Evolutionary conservation across 768 basidiomycete genomes (phyloP), one percentile per base, ranked within the genome.

Genomic region (Tulasnella sp.): DNA sequence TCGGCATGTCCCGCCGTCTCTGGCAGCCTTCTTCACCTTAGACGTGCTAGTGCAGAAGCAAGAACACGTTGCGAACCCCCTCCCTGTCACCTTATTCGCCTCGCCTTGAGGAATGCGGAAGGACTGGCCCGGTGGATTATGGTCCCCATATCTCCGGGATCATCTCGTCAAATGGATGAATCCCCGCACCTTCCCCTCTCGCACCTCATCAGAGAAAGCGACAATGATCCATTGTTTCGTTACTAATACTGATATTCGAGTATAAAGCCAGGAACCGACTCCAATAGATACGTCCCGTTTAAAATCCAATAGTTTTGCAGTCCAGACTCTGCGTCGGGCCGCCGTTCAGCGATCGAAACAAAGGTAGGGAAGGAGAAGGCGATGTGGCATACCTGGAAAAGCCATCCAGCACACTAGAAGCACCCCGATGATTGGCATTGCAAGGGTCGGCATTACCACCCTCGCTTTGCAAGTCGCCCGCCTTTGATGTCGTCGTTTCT

Each of bases 401-500:
- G 14, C 31, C 22, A 15, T 64, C 14, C 25, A 64, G 31, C 29
- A 29, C 49, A 49, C 58, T 64, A 34, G 58, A 64, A 64, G 58
- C 58, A 34, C 29, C 31, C 58, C 31, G 31, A 64, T 64, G 58
- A 64, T 64, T 64, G 58, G 58, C 58, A 64, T 64, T 70, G 29
- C 69, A 70, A 70, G 37, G 36, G 40, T 25, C 69, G 69, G n/a
- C 15, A 83, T 85, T 84, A 92, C 87, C 87, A 87, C 29, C 93
- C 93, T 42, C 93, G 88, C 39, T 84, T 83, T 9, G 92, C 91
- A 71, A 92, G 81, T 34, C 85, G 86, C 11, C 93, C 93, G 22
- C 93, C 93, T 80, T 90, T 88, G 71, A 94, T 81, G 75, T 90
- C 85, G n/a, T 83, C 81, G 78, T 90, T 87, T 79, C 93, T 94